phyloP scores from a whole-genome alignment of 495 filamentous ascomycete genomes.

The Rhizodiscina lignyota region DNA sequence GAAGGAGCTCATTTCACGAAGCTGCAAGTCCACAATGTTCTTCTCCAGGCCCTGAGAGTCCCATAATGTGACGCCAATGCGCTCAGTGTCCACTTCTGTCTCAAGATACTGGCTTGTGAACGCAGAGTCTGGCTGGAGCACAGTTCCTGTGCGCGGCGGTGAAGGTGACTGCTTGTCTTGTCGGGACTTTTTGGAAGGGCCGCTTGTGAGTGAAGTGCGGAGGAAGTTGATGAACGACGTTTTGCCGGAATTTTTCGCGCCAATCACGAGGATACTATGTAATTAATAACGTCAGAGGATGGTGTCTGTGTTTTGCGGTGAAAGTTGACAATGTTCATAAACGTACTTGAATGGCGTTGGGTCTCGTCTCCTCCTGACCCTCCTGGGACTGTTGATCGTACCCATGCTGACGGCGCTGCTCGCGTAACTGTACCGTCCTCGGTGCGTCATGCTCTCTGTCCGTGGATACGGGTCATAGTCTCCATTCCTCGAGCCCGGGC shows the following conservation, averaged over 20 bases:
- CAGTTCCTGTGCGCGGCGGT: constrained; percentile 9
- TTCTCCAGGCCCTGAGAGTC: constrained; percentile 89
- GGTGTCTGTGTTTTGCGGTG: too few species aligned
- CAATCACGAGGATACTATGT: constrained; percentile 75
- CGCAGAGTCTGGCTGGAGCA: constrained; percentile 25
- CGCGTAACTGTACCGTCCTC: constrained; percentile 91
- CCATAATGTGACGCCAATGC: constrained; percentile 87
- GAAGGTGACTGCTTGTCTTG: constrained; percentile 12
- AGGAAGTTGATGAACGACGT: constrained; percentile 95
- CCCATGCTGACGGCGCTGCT: constrained; percentile 71
- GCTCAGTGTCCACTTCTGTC: constrained; percentile 85
- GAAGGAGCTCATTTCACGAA: constrained; percentile 81
- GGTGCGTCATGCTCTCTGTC: constrained; percentile 90
- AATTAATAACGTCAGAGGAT: constrained; percentile 5
- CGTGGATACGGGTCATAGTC: constrained; percentile 59
- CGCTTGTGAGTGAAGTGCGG: constrained; percentile 62
- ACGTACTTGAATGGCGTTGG: constrained; percentile 96
- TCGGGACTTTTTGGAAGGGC: constrained; percentile 47
- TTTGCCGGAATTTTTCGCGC: constrained; percentile 79
- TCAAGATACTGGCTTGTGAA: constrained; percentile 83
- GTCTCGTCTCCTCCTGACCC: constrained; percentile 86
- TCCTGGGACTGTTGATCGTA: constrained; percentile 72
- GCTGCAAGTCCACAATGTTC: constrained; percentile 81
- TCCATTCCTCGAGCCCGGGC: constrained; percentile 10
- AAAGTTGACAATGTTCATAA: constrained; percentile 1